Evolutionary conservation across 2,329 filamentous ascomycete species (phyloP), one percentile per base, ranked within the genome.

Genomic region (Pseudocercospora ulei): DNA sequence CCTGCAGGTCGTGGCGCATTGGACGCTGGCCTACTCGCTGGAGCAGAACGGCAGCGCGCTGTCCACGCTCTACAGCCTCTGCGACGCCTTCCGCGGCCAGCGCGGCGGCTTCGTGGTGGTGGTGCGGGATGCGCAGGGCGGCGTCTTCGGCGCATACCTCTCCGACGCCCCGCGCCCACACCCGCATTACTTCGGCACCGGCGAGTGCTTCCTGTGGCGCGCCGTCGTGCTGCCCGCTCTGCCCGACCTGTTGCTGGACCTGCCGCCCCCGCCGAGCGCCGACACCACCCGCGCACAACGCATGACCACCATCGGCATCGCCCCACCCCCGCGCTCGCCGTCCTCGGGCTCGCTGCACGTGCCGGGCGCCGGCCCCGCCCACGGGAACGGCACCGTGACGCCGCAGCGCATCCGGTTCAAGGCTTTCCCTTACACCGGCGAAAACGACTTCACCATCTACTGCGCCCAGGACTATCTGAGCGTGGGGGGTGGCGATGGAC

Each of bases 361-460:
- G 7, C 46, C 49, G 9, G 35, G 41, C 2, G n/a, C 43, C 11
- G 37, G 42, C 23, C 37, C 33, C 18, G 58, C 48, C n/a, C 43
- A 48, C 30, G 43, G 33, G 14, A 36, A 29, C 11, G 43, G 34
- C 14, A 59, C 39, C 67, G 62, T 50, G 65, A 76, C 76, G 3
- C 74, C 77, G 3, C 82, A 88, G 46, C 72, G 77, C 16, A 84
- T 96, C 51, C 78, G 90, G 12, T 98, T 98, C 72, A 95, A 94
- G 64, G 88, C 88, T 0, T 98, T 96, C 55, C 87, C 88, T 0
- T 96, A 95, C 57, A 92, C 82, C 40, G 90, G 90, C 3, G 75
- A 93, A 25, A 96, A 98, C 60, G 90, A 96, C 62, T 98, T 93
- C 60, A 85, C 88, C 67, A 90, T 96, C 51, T 82, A 92, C 55